A percentile compares a stretch with the other conserved stretches of the same genome.
Evolutionary conservation across 2,329 filamentous ascomycete genomes (phyloP).

Genomic region (Fusarium sp.): DNA sequence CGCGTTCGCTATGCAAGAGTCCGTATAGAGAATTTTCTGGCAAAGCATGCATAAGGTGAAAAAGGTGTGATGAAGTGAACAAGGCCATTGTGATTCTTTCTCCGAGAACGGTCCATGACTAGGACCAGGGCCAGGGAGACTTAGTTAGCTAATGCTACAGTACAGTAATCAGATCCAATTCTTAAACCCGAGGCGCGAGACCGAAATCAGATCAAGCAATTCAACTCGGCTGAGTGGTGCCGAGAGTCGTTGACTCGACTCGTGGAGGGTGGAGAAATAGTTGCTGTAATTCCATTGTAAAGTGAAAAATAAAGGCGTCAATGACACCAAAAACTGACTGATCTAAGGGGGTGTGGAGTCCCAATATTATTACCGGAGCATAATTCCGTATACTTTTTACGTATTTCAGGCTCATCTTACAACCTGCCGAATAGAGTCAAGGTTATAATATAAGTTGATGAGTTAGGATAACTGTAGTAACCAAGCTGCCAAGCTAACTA

Average conservation of each 20-base stretch:
- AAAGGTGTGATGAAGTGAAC: slow-evolving; percentile 7
- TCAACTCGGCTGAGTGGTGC: slow-evolving; percentile 29
- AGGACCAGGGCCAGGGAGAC: neutral
- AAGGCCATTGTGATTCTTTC: slow-evolving; percentile 2
- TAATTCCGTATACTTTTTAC: slow-evolving; percentile 37
- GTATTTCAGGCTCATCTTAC: slow-evolving; percentile 8
- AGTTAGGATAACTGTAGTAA: neutral
- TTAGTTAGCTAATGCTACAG: neutral
- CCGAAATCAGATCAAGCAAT: slow-evolving; percentile 16
- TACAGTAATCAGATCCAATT: slow-evolving; percentile 8
- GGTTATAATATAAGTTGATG: neutral
- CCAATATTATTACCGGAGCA: slow-evolving; percentile 38
- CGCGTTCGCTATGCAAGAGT: slow-evolving; percentile 1
- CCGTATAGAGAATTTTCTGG: neutral
- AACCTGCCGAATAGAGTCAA: neutral
- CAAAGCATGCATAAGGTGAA: slow-evolving; percentile 2
- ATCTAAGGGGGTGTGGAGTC: slow-evolving; percentile 30
- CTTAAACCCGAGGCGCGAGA: slow-evolving; percentile 15
- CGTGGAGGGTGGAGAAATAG: slow-evolving; percentile 34
- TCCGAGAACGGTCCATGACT: slow-evolving; percentile 37
- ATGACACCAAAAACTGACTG: slow-evolving; percentile 15
- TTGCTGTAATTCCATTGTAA: slow-evolving; percentile 7
- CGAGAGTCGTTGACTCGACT: slow-evolving; percentile 1
- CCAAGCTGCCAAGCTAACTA: neutral
- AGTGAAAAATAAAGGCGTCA: slow-evolving; percentile 28